Base-by-base conservation (phyloP, 257 asterid genomes). In the Solanum stenotomum region DNA sequence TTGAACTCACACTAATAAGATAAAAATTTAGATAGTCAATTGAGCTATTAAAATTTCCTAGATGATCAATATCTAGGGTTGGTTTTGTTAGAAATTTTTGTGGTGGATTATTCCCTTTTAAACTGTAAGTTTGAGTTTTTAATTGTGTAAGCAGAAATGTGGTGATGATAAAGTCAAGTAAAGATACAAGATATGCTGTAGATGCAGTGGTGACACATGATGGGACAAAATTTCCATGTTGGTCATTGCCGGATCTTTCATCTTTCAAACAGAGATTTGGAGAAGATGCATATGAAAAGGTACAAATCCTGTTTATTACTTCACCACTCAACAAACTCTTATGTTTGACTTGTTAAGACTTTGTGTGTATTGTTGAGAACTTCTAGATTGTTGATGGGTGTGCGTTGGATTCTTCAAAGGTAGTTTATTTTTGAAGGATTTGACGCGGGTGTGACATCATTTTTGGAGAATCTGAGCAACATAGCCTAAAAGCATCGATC, bases 161-260 rank as follows among this genome's bases (percentile, higher is more conserved):
- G 67, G 98, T 90, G 82, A 90, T 96, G 93, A 91, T 96, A 70
- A 96, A 96, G 91, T 95, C 99, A n/a, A 95, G 95, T 88, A 96
- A 91, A 90, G 98, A 96, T 61, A 92, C 88, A 49, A 94, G 98
- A 71, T 95, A 96, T 63, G 98, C 98, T 0, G 52, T 61, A 11
- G 97, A 94, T 90, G 92, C 94, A 8, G 98, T 94, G 37, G 98
- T 96, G 88, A 94, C 98, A 31, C 99, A 94, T 42, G 98, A 96
- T 40, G 98, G 98, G 8, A 92, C 91, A 11, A 93, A 90, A 72
- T 96, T 93, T 87, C 96, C 98, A 12, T 95, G 96, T 82, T 93
- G 94, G 96, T 88, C 98, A 6, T 52, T 94, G 91, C 89, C 95
- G 0, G 92, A 95, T 88, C 96, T 96, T 23, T 86, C 91, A 78